Evolutionary conservation across 306 rosid species (phyloP).

Genomic region (Pyrus betulifolia): DNA sequence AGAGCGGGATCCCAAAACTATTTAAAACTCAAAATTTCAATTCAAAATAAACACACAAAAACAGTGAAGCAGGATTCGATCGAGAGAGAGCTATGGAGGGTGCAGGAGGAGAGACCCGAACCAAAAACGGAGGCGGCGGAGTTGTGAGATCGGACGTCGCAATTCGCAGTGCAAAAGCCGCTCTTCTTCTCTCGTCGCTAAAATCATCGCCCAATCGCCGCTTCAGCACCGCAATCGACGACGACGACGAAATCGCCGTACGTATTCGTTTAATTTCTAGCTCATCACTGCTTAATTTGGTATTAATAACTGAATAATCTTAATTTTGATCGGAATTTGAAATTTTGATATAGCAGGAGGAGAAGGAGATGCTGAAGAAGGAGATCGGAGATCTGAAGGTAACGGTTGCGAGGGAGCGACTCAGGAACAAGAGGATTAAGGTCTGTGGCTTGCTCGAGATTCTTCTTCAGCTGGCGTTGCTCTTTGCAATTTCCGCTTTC

Average conservation of each 20-base stretch:
- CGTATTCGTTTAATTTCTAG: neutral
- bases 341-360: neutral
- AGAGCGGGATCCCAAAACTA: neutral
- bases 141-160: slow-evolving; percentile 21
- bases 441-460: slow-evolving; percentile 36
- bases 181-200: slow-evolving; percentile 38
- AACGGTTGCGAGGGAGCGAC: slow-evolving; percentile 37
- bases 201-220: slow-evolving; percentile 23
- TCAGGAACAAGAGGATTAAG: slow-evolving; percentile 40
- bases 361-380: slow-evolving; percentile 29
- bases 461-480: slow-evolving; percentile 28
- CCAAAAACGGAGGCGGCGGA: slow-evolving; percentile 19
- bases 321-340: neutral
- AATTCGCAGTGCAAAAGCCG: slow-evolving; percentile 52
- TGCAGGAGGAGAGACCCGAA: neutral
- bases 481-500: slow-evolving; percentile 31
- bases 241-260: neutral
- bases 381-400: slow-evolving; percentile 40
- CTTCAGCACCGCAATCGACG: neutral
- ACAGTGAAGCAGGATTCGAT: neutral
- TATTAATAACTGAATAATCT: neutral
- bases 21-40: neutral
- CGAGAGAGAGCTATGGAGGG: neutral
- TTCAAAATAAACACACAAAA: neutral
- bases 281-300: too few species aligned